Base-by-base conservation (phyloP, 306 rosid species). In the Gastrolobium bilobum region DNA sequence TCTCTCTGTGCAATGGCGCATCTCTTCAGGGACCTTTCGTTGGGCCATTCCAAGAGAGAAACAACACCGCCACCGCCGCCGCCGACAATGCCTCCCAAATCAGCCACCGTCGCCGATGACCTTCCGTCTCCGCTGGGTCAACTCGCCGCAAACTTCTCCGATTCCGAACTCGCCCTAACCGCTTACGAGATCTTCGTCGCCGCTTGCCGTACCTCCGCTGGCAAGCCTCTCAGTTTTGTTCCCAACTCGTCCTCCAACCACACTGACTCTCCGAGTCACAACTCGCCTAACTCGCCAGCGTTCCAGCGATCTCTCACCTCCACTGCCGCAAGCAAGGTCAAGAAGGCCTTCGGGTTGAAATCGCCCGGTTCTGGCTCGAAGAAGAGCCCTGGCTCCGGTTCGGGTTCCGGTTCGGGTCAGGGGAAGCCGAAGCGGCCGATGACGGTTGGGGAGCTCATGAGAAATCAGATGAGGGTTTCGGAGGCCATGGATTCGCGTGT, bases 141-240 rank as follows among this genome's bases (percentile, higher is more conserved):
- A 64, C 94, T 95, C 46, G 62, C 93, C 9, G 58, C 83, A 48
- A 87, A 76, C 20, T 94, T 95, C 88, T 71, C 94, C 80, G 94
- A 90, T 71, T 81, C 93, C 34, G 97, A 95, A 14, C 97, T 95
- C 71, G 73, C 96, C 2, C 87, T 91, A 70, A 93, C 91, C 26
- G 94, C 99, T 7, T 95, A 82, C 89, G 99, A 95, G 98, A 91
- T 95, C 98, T 95, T 95, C 89, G 88, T 95, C 52, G 96, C 99
- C 65, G 96, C 86, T 1, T 95, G 99, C 82, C 98, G 98, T 0
- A 91, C 98, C 10, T 91, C 98, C 54, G 74, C 97, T 29, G 98
- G 97, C 0, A 93, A 93, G 83, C 84, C 94, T 0, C 88, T 95
- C 11, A 86, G 82, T 6, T 91, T 44, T 75, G 79, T 62, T 2